Base-by-base conservation (phyloP, 2,329 filamentous ascomycete species). In the Tolypocladium tundrense region DNA sequence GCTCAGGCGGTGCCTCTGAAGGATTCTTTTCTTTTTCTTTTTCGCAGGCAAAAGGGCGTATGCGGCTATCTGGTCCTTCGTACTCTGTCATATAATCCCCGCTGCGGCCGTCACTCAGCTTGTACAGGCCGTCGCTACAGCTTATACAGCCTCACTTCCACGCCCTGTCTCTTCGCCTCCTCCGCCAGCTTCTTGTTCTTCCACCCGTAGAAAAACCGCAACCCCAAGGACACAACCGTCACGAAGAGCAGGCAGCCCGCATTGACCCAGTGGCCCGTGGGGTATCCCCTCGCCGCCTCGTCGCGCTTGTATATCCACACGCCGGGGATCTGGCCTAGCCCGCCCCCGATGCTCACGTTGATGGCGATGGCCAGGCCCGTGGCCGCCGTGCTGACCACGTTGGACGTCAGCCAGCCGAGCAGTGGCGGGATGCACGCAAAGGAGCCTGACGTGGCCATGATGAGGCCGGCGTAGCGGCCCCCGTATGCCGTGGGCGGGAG, bases 271-370 rank as follows among this genome's bases (percentile, higher is more conserved):
- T 90, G 86, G 0, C 87, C 87, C 0, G 86, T 89, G 0, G 85
- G 85, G 67, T 88, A 90, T 0, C 87, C 87, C 11, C 63, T 71
- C 27, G 72, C 68, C 21, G 78, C 79, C 69, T 90, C 85, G 13
- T 80, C 72, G 1, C 81, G 76, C 66, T 86, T 87, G 71, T 89
- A 90, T 60, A 88, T 89, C 86, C 86, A 90, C 1, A 88, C 85
- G 0, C 86, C 87, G 0, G 84, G 80, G 45, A 90, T 90, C 69
- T 90, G 87, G 0, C 87, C 87, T 0, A 86, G 77, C 0, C 85
- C 86, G 0, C 85, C 86, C 54, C 79, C 79, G 37, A 88, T 78
- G 2, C 82, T 84, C 19, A 90, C 81, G 61, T 90, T 89, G 60
- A 90, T 71, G 0, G 86, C 87, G 57, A 90, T 87, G 2, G 86